These are phyloP conservation scores for Uronychia binucleata DNA, from an alignment of 73 alveolate species.

Conservation along the genomic window DNA sequence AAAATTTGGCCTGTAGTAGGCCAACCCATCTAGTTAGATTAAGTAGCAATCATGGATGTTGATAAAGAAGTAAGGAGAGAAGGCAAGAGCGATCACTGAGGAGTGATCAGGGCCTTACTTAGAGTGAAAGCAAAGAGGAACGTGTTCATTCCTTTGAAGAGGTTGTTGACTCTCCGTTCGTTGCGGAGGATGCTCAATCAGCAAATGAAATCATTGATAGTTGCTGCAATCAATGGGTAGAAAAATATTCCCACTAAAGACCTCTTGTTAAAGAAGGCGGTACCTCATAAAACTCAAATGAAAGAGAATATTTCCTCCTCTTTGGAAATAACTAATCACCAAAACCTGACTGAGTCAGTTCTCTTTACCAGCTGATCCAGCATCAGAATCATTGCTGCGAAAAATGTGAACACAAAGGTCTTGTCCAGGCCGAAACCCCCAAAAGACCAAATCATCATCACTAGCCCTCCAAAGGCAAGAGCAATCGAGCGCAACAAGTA, in stretches of 20 bases:
- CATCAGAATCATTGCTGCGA: neutral
- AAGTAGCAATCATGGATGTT: neutral
- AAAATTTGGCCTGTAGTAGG: neutral
- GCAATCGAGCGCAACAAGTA: neutral
- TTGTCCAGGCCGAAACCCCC: constrained; percentile 66
- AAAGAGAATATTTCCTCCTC: neutral
- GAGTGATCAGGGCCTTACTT: neutral
- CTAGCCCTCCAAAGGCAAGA: neutral
- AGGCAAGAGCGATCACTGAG: neutral
- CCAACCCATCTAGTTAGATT: neutral
- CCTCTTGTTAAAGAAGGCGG: neutral
- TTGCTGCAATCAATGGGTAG: neutral
- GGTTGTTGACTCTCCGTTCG: neutral
- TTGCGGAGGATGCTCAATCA: neutral
- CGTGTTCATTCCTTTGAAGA: neutral
- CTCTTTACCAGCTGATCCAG: neutral
- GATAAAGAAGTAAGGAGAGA: neutral
- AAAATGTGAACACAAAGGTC: constrained; percentile 33
- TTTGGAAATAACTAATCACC: neutral
- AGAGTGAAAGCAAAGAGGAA: neutral
- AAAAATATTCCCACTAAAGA: neutral
- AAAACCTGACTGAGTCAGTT: neutral
- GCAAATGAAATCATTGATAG: neutral
- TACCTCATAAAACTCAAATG: neutral
- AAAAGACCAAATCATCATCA: constrained; percentile 45